Percentiles rank a stretch among this genome's conserved stretches.
These are phyloP conservation scores for Phytophthora sojae DNA, from an alignment of 352 stramenopile species.

Conservation along the genomic window DNA sequence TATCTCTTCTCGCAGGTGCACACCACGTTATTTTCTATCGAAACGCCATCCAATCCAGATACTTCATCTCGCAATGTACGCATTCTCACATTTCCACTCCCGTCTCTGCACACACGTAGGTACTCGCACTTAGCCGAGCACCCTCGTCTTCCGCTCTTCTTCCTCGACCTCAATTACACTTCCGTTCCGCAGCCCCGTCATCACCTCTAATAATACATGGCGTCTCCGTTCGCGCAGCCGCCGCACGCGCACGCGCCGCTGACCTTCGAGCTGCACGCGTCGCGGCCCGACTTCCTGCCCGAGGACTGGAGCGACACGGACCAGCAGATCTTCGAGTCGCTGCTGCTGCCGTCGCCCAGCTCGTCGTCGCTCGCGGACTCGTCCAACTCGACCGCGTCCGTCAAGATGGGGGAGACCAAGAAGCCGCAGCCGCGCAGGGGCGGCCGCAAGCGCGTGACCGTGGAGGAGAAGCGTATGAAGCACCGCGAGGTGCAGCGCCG, in stretches of 20 bases:
- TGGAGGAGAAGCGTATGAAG: conserved; percentile 56
- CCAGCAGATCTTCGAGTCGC: conserved; percentile 56
- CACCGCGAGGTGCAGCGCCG: conserved; percentile 60
- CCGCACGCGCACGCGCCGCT: conserved; percentile 12
- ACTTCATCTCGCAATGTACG: neutral
- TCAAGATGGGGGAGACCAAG: conserved; percentile 5
- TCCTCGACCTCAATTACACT: neutral
- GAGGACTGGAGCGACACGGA: conserved; percentile 53
- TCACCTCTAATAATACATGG: conserved; percentile 15
- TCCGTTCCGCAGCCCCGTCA: neutral
- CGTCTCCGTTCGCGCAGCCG: conserved; percentile 31
- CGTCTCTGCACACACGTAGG: neutral
- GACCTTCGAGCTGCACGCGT: conserved; percentile 32
- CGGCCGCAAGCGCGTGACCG: conserved; percentile 35
- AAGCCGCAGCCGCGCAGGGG: conserved; percentile 31
- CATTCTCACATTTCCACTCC: neutral
- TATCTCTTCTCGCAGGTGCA: neutral
- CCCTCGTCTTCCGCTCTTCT: conserved; percentile 1
- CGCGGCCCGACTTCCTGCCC: conserved; percentile 28
- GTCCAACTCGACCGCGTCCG: conserved; percentile 21
- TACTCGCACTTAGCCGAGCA: neutral
- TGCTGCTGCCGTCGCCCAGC: conserved; percentile 40
- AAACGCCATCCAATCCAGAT: neutral
- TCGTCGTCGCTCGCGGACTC: conserved; percentile 30
- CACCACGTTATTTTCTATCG: neutral